Evolutionary conservation across 1,284 basidiomycete genomes (phyloP), one percentile per base, ranked within the genome.

Genomic region (Melanopsichium pennsylvanicum): DNA sequence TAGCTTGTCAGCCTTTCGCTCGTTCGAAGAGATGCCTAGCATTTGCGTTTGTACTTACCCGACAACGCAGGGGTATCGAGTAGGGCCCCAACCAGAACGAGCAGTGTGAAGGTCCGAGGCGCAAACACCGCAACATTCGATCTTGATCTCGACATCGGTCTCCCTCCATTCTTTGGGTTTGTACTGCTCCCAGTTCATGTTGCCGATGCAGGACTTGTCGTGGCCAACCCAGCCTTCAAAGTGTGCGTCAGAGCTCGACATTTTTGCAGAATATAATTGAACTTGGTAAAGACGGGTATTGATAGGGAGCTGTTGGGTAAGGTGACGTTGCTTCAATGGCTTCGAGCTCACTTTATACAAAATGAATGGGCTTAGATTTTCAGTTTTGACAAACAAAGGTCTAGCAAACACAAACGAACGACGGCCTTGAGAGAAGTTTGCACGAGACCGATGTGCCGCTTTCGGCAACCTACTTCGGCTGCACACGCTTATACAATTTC

Each of bases 201-300:
- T 70, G 31, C 72, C 66, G 46, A 74, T 48, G 57, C 63, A 62
- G 19, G 40, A 45, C 39, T 70, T 58, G 57, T 72, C 72, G 40
- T 70, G 60, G 27, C 66, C 66, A 35, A 74, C 58, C 74, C 74
- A 76, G 16, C 74, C 74, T 45, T 55, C 51, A 52, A 76, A 76
- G 39, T 71, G 57, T 5, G 59, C 36, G n/a, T 69, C 56, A 25
- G 38, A 22, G 54, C 27, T 38, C 2, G 62, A 59, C 62, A 66
- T 67, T 18, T 7, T 57, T 40, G 23, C 26, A 15, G 2, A 16
- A 11, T 32, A 32, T 12, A 25, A 21, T 19, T 47, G 38, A 13
- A n/a, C 19, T 18, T 32, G 23, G 4, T 19, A 26, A 16, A 26
- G n/a, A 4, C 16, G n/a, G 27, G 25, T 11, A 12, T 19, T 18